Evolutionary conservation across 116 monocot species (phyloP).

Genomic region (Zostera marina): DNA sequence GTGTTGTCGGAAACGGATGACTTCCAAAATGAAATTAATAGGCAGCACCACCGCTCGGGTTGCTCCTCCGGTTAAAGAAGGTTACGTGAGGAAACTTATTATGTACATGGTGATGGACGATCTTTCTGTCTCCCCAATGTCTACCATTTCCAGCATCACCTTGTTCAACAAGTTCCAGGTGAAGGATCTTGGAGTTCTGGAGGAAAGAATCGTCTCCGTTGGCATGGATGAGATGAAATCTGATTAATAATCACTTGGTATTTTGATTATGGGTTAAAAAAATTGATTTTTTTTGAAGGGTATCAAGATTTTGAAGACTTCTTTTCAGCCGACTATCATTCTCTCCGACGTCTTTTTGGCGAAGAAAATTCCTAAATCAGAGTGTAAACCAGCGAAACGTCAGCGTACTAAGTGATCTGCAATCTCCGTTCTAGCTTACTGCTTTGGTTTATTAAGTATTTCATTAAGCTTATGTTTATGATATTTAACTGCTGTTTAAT

Average conservation of each 20-base stretch:
- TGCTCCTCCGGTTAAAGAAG: constrained; percentile 1
- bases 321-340: constrained; percentile 9
- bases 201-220: constrained; percentile 8
- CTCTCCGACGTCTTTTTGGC: constrained; percentile 27
- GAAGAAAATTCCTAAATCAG: no score
- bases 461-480: no score
- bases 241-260: background rate
- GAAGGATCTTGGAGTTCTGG: background rate
- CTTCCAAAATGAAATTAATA: background rate
- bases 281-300: constrained; percentile 1
- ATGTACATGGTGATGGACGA: no score
- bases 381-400: no score
- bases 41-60: background rate
- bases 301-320: constrained; percentile 16
- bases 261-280: background rate
- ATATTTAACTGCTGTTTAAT: no score
- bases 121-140: no score
- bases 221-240: constrained; percentile 1
- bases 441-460: no score
- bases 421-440: no score
- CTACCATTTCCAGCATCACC: no score
- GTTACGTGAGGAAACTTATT: constrained; percentile 12
- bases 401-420: no score
- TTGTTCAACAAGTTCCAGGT: constrained; percentile 15
- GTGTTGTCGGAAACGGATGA: background rate